These are phyloP conservation scores for Penicillium lagena DNA, from an alignment of 495 filamentous ascomycete genomes.

Conservation along the genomic window DNA sequence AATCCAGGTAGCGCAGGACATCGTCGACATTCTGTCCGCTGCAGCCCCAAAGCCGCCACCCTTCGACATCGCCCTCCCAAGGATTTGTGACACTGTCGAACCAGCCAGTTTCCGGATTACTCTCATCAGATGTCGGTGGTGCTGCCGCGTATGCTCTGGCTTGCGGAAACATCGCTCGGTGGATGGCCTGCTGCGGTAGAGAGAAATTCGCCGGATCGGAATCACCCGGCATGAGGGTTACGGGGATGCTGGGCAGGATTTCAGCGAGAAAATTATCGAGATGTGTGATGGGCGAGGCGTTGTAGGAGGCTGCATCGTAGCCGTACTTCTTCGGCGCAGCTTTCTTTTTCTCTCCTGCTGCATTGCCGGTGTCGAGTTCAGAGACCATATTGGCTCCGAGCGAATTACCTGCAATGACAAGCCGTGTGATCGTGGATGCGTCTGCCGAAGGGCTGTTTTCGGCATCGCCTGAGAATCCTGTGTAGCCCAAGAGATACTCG, in stretches of 20 bases:
- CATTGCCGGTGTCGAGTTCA: conserved; percentile 16
- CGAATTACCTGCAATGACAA: conserved; percentile 91
- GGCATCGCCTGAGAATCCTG: conserved; percentile 48
- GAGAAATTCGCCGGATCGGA: conserved; percentile 75
- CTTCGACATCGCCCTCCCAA: conserved; percentile 82
- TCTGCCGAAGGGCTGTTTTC: conserved; percentile 21
- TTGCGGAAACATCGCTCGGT: conserved; percentile 73
- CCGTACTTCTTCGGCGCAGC: conserved; percentile 74
- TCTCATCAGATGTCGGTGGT: conserved; percentile 34
- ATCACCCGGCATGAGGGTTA: conserved; percentile 72
- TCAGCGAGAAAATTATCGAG: conserved; percentile 77
- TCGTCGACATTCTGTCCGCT: conserved; percentile 93
- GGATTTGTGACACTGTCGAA: conserved; percentile 91
- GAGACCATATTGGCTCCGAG: conserved; percentile 51
- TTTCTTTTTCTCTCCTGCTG: conserved; percentile 32
- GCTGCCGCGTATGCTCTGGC: conserved; percentile 57
- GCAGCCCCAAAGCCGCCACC: conserved; percentile 75
- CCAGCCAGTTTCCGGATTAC: conserved; percentile 56
- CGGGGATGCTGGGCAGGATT: conserved; percentile 72
- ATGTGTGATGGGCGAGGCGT: conserved; percentile 71
- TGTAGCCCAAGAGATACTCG: conserved; percentile 86
- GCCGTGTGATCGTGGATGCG: conserved; percentile 65
- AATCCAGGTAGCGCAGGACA: conserved; percentile 76
- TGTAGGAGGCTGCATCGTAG: conserved; percentile 84
- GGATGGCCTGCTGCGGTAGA: conserved; percentile 76